phyloP scores from a whole-genome alignment of 2,329 filamentous ascomycete genomes.

The Colletotrichum sp. region DNA sequence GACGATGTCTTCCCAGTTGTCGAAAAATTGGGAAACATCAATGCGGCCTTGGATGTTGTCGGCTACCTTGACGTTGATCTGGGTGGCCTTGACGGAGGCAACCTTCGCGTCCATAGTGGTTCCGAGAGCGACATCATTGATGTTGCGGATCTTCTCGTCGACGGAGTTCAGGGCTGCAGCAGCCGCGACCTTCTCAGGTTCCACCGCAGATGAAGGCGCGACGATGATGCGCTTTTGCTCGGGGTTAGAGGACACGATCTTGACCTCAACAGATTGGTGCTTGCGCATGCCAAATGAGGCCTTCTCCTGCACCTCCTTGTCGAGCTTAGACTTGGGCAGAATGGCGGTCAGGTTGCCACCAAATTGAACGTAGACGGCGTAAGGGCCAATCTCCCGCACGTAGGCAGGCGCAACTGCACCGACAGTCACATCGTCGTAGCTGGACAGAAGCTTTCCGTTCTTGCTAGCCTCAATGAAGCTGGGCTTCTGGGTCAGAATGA shows the following conservation, averaged over 20 bases:
- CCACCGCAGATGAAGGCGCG: constrained; percentile 52
- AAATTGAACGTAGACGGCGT: constrained; percentile 89
- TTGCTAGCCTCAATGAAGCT: constrained; percentile 79
- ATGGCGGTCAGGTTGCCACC: constrained; percentile 78
- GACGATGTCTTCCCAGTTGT: constrained; percentile 84
- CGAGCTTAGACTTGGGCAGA: constrained; percentile 79
- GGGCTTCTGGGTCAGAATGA: constrained; percentile 83
- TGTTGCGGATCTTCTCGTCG: constrained; percentile 66
- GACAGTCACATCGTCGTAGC: constrained; percentile 73
- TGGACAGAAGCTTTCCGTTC: constrained; percentile 72
- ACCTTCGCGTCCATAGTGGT: constrained; percentile 78
- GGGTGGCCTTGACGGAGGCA: constrained; percentile 85
- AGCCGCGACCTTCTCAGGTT: constrained; percentile 28
- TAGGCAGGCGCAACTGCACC: constrained; percentile 78
- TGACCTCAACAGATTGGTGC: constrained; percentile 76
- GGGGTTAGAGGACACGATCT: constrained; percentile 74
- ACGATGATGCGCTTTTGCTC: constrained; percentile 72
- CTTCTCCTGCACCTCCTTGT: constrained; percentile 69
- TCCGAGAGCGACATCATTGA: constrained; percentile 78
- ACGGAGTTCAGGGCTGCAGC: constrained; percentile 53
- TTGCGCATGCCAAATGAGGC: constrained; percentile 81
- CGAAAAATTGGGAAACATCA: constrained; percentile 89
- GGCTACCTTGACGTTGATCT: constrained; percentile 88
- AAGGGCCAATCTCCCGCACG: constrained; percentile 81
- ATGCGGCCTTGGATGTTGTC: constrained; percentile 92